Evolutionary conservation across 208 protist species (phyloP).

Genomic region (Leishmania lainsoni): DNA sequence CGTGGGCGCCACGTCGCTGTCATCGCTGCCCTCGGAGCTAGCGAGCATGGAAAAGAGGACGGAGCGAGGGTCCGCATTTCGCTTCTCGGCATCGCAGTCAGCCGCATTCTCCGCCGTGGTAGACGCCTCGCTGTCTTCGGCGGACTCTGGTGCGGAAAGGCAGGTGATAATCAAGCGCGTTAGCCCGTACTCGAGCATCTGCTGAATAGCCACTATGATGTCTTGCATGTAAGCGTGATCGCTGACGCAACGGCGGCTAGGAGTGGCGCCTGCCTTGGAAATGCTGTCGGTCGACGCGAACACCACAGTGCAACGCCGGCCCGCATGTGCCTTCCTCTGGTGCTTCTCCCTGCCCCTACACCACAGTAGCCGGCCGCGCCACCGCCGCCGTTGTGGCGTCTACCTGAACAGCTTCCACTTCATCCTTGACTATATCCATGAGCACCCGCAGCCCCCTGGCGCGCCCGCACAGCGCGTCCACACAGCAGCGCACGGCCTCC

Average conservation of each 20-base stretch:
- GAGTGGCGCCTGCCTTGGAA: background rate
- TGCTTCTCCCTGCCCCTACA: background rate
- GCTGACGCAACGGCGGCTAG: background rate
- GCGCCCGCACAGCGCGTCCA: slow-evolving; percentile 18
- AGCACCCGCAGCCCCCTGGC: slow-evolving; percentile 7
- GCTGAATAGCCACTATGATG: background rate
- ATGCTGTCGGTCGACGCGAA: background rate
- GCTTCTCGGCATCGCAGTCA: background rate
- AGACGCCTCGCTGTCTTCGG: background rate
- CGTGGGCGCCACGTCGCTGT: background rate
- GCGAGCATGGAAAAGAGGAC: background rate
- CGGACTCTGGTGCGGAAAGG: background rate
- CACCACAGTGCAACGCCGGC: background rate
- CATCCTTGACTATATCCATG: background rate
- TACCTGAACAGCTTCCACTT: background rate
- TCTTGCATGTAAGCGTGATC: background rate
- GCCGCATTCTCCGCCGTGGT: background rate
- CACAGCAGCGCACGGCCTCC: slow-evolving; percentile 14
- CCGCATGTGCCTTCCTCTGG: background rate
- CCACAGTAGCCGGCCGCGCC: background rate
- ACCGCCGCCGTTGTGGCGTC: background rate
- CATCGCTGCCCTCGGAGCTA: background rate
- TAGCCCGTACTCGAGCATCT: background rate
- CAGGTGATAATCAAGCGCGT: background rate
- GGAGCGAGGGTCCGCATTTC: background rate